These are phyloP conservation scores for Schwanniomyces sp. DNA, from an alignment of 805 yeast species.

Conservation along the genomic window DNA sequence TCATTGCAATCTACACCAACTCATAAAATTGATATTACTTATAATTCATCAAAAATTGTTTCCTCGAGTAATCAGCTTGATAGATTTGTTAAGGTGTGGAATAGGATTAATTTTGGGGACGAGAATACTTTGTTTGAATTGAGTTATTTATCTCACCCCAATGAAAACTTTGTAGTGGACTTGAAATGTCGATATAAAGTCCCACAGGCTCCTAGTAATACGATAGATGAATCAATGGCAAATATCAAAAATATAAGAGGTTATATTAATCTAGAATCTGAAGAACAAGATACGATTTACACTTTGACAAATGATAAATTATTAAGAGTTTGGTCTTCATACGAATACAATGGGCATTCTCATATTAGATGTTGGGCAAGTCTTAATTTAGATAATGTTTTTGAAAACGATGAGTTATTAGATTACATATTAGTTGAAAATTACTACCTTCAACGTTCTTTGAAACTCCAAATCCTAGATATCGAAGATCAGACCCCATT, in stretches of 20 bases:
- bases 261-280: conserved; percentile 27
- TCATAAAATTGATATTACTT: conserved; percentile 55
- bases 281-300: conserved; percentile 48
- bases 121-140: conserved; percentile 62
- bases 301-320: conserved; percentile 60
- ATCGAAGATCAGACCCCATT: conserved; percentile 11
- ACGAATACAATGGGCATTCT: conserved; percentile 57
- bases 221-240: conserved; percentile 23
- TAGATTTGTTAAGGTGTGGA: conserved; percentile 73
- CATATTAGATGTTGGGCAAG: conserved; percentile 60
- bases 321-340: conserved; percentile 69
- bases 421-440: conserved; percentile 37
- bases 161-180: conserved; percentile 45
- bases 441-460: conserved; percentile 26
- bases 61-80: conserved; percentile 67
- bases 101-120: conserved; percentile 65
- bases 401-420: conserved; percentile 18
- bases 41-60: conserved; percentile 61
- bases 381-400: conserved; percentile 23
- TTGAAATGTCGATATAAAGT: conserved; percentile 54
- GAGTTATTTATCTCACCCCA: conserved; percentile 64
- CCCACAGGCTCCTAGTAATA: conserved; percentile 5
- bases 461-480: conserved; percentile 5
- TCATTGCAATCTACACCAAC: conserved; percentile 62
- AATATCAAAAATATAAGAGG: conserved; percentile 34